These are phyloP conservation scores for Saccharomyces hybrid DNA, from an alignment of 1,139 yeast species.

Conservation along the genomic window DNA sequence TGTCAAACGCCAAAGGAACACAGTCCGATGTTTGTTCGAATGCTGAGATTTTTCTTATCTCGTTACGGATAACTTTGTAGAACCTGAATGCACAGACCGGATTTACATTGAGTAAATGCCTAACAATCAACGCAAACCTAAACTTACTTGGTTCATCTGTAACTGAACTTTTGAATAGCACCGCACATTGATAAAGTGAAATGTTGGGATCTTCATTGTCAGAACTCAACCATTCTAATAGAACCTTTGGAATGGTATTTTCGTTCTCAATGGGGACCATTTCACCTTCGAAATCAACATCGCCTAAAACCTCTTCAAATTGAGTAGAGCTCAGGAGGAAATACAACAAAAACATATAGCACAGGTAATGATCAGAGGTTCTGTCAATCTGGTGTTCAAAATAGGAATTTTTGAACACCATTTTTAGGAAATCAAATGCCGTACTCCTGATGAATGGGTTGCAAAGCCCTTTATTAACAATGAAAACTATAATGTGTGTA, in stretches of 20 bases:
- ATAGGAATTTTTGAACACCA: constrained; percentile 43
- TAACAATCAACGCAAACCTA: constrained; percentile 46
- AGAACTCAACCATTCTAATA: constrained; percentile 44
- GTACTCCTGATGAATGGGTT: constrained; percentile 53
- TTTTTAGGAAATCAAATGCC: constrained; percentile 46
- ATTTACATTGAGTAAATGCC: constrained; percentile 35
- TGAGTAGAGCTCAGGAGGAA: constrained; percentile 45
- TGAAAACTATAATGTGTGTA: constrained; percentile 46
- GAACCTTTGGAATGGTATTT: constrained; percentile 39
- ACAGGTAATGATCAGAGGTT: constrained; percentile 25
- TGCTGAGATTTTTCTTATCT: constrained; percentile 35
- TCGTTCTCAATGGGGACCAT: constrained; percentile 32
- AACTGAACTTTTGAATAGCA: constrained; percentile 42
- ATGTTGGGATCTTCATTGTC: constrained; percentile 39
- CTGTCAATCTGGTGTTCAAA: constrained; percentile 15
- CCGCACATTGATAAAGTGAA: constrained; percentile 46
- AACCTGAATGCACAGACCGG: constrained; percentile 38
- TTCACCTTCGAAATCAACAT: constrained; percentile 39
- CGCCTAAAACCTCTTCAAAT: constrained; percentile 39
- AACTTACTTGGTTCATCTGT: constrained; percentile 46
- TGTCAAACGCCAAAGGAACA: constrained; percentile 29
- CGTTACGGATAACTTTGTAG: constrained; percentile 38
- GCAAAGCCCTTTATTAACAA: constrained; percentile 55
- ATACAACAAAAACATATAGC: constrained; percentile 51
- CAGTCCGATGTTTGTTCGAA: constrained; percentile 26